Conservation (phyloP, 1,284 basidiomycete genomes). For the Apiotrichum veenhuisii region DNA sequence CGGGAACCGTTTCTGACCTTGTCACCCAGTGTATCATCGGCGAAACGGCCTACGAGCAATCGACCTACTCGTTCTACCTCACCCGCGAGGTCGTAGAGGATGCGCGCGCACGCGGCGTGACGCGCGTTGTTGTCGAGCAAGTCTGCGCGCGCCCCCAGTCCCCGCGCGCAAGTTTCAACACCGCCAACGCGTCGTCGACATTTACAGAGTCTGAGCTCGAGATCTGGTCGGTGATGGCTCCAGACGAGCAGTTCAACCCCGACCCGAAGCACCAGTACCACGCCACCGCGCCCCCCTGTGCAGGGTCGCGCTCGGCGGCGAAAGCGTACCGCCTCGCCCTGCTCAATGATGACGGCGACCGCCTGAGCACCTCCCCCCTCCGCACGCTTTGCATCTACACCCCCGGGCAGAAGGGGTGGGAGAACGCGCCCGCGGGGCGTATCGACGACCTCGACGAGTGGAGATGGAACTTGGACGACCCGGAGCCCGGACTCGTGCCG, state of each 20-base stretch:
- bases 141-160: constrained; percentile 29
- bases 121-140: constrained; percentile 36
- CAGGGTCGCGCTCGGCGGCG: constrained; percentile 27
- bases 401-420: constrained; percentile 31
- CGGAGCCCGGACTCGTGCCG: too few species aligned
- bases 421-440: constrained; percentile 23
- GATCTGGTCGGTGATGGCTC: constrained; percentile 2
- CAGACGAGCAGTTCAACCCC: constrained; percentile 10
- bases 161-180: constrained; percentile 12
- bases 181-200: background rate
- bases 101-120: constrained; percentile 18
- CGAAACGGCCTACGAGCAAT: constrained; percentile 14
- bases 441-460: constrained; percentile 43
- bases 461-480: constrained; percentile 26
- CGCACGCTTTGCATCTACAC: constrained; percentile 39
- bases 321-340: constrained; percentile 37
- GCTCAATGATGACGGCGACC: constrained; percentile 26
- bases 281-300: constrained; percentile 23
- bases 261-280: constrained; percentile 16
- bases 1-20: too few species aligned
- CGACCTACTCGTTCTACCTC: constrained; percentile 32
- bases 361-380: constrained; percentile 24
- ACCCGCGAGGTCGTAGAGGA: constrained; percentile 13
- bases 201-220: background rate
- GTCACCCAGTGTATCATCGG: constrained; percentile 32